Evolutionary conservation across 139 green algal species (phyloP), one percentile per base, ranked within the genome.

Genomic region (Volvox reticuliferus): DNA sequence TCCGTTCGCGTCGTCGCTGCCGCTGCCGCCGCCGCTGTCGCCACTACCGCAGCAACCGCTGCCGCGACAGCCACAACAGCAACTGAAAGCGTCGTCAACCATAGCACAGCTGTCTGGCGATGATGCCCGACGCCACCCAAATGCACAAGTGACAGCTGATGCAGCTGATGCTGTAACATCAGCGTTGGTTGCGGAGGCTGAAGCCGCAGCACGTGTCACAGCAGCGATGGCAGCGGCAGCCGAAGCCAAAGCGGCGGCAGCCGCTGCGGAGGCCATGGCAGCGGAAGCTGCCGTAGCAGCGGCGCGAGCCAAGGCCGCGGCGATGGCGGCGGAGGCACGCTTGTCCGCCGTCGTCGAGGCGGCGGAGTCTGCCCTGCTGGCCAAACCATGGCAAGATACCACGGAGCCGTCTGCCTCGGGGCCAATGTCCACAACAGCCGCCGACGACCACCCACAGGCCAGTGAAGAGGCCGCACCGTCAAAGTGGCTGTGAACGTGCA

Each of bases 161-260:
- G 9, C 44, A 55, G 44, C 44, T 16, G 65, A 5, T 2, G 6
- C 65, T 73, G 24, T 2, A 73, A 12, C 21, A 73, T 19, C 77
- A 9, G 79, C 79, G 0, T 14, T 32, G 37, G 30, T 36, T 2
- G 36, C 79, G 24, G 79, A 68, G 37, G 79, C 79, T 5, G 79
- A 85, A 28, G 79, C 79, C 37, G 37, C 21, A 19, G 79, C 26
- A 50, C 35, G 35, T 6, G 24, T 50, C 0, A 26, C 55, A 21
- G 80, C 80, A 14, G 80, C 80, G 55, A 50, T 55, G 55, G 80
- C 80, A 1, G 55, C 55, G 26, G 80, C 55, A n/a, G 80, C 80
- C 0, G 28, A 50, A 50, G 80, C 80, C 2, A n/a, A 50, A 30
- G 80, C 80, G 2, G 62, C 82, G 20, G 82, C 82, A 13, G 82